Percentiles rank a stretch among this genome's conserved stretches.
Evolutionary conservation across 2,329 filamentous ascomycete genomes (phyloP).

Genomic region (Aspergillus clavatus): DNA sequence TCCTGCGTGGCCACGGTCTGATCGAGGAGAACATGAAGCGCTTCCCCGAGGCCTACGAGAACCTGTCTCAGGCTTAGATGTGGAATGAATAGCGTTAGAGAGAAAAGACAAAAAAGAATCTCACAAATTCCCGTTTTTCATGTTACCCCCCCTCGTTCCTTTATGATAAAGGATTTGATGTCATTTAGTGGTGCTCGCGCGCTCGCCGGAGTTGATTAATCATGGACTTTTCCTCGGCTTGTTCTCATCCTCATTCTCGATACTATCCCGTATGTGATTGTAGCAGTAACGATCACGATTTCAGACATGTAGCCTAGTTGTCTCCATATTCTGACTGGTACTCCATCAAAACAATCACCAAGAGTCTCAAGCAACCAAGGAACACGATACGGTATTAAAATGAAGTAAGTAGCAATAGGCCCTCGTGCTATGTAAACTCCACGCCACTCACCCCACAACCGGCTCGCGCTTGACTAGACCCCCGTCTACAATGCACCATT

Average conservation of each 20-base stretch:
- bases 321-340: too few relatives aligned
- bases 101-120: conserved; percentile 10
- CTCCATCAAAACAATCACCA: too few relatives aligned
- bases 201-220: conserved; percentile 12
- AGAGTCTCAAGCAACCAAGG: too few relatives aligned
- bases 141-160: background rate
- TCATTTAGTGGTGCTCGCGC: conserved; percentile 11
- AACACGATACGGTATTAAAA: too few relatives aligned
- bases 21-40: conserved; percentile 83
- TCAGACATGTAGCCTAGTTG: background rate
- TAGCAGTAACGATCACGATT: conserved; percentile 1
- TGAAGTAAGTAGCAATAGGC: too few relatives aligned
- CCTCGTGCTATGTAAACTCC: background rate
- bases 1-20: conserved; percentile 89
- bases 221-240: conserved; percentile 7
- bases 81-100: conserved; percentile 17
- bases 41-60: conserved; percentile 81
- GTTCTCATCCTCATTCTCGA: background rate
- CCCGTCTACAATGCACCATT: background rate
- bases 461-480: background rate
- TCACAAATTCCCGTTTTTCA: conserved; percentile 7
- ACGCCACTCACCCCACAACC: background rate
- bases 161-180: conserved; percentile 6
- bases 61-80: conserved; percentile 42
- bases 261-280: background rate